A percentile compares a stretch with the other conserved stretches of the same genome.
Conservation (phyloP, 768 basidiomycete species). For the Auriscalpium vulgare region DNA sequence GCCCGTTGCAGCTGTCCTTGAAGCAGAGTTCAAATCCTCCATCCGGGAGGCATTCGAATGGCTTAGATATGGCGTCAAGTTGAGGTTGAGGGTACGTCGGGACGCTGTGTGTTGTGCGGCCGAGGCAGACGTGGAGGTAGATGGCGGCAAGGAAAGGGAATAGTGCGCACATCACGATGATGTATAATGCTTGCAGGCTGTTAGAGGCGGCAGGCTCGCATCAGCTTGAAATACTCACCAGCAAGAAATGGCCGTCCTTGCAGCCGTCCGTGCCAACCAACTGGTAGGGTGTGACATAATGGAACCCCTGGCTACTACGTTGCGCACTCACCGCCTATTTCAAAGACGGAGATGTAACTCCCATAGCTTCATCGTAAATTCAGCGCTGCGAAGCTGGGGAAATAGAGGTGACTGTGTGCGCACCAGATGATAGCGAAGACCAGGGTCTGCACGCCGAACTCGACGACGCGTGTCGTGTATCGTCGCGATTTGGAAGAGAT, state of each 20-base stretch:
- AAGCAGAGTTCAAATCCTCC: conserved; percentile 12
- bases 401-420: not conserved
- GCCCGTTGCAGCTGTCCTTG: conserved; percentile 10
- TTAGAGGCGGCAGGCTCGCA: not conserved
- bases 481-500: too few species aligned
- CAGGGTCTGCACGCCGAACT: conserved; percentile 7
- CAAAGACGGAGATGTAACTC: conserved; percentile 10
- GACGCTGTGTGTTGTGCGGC: conserved; percentile 13
- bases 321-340: conserved; percentile 10
- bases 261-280: conserved; percentile 10
- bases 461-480: not conserved
- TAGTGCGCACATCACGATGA: not conserved
- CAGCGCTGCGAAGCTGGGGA: not conserved
- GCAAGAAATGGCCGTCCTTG: not conserved
- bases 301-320: not conserved
- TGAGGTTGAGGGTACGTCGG: conserved; percentile 21
- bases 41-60: conserved; percentile 14
- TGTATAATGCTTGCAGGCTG: conserved; percentile 3
- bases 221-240: conserved; percentile 3
- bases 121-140: conserved; percentile 9
- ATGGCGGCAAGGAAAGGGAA: conserved; percentile 5
- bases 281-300: not conserved
- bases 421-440: conserved; percentile 12
- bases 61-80: conserved; percentile 10
- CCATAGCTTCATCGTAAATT: conserved; percentile 2